Conservation (phyloP, 2,329 filamentous ascomycete species). For the Lasiodiplodia sp. region DNA sequence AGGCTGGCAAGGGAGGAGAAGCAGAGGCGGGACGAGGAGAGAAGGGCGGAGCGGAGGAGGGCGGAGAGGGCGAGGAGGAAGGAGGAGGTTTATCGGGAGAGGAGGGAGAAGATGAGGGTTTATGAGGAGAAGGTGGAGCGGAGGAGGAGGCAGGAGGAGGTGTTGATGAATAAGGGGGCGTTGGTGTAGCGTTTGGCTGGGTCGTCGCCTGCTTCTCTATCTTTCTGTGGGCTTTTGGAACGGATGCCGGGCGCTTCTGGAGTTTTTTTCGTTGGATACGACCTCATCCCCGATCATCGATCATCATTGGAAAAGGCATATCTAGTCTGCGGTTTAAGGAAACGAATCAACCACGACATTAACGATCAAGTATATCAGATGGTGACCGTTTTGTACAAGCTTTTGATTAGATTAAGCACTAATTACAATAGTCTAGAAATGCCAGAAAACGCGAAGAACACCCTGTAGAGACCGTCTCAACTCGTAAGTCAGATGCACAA, state of each 20-base stretch:
- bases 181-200: slow-evolving; percentile 36
- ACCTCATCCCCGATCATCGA: too few relatives aligned
- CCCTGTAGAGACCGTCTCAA: slow-evolving; percentile 13
- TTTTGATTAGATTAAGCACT: neutral
- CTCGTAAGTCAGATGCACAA: neutral
- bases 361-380: neutral
- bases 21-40: slow-evolving; percentile 45
- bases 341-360: neutral
- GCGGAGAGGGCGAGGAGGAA: slow-evolving; percentile 46
- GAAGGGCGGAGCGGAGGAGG: slow-evolving; percentile 42
- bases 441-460: neutral
- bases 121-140: slow-evolving; percentile 52
- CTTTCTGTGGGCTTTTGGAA: too few relatives aligned
- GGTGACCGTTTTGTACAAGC: neutral
- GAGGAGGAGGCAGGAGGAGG: slow-evolving; percentile 51
- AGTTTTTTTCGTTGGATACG: neutral
- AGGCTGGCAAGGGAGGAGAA: slow-evolving; percentile 47
- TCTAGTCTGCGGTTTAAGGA: neutral
- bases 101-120: slow-evolving; percentile 40
- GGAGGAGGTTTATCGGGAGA: slow-evolving; percentile 41
- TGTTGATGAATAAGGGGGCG: slow-evolving; percentile 52
- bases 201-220: neutral
- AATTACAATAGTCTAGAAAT: slow-evolving; percentile 6
- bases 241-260: too few relatives aligned
- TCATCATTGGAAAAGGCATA: too few relatives aligned